phyloP scores from a whole-genome alignment of 371 early-diverging fungal genomes.

The Zychaea mexicana region DNA sequence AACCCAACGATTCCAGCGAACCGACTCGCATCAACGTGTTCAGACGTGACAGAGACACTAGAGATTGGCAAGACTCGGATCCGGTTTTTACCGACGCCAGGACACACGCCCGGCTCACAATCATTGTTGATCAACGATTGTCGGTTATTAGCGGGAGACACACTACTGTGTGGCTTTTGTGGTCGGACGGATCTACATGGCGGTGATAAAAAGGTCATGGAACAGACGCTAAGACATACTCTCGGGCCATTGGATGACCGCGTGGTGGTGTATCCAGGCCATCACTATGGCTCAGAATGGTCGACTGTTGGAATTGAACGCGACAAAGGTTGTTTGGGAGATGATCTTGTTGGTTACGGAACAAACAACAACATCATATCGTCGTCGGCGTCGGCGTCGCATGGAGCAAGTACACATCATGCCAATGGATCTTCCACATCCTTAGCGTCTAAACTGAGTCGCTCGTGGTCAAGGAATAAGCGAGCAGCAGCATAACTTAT shows the following conservation, averaged over 20 bases:
- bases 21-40: conserved; percentile 58
- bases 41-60: conserved; percentile 63
- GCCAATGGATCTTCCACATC: neutral
- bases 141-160: conserved; percentile 87
- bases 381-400: neutral
- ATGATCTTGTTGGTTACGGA: conserved; percentile 54
- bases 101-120: conserved; percentile 90
- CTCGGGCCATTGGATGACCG: conserved; percentile 63
- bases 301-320: conserved; percentile 72
- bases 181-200: conserved; percentile 85
- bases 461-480: conserved; percentile 4
- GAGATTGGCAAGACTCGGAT: conserved; percentile 57
- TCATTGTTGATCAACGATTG: conserved; percentile 73
- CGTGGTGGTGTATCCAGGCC: conserved; percentile 87
- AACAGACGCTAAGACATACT: conserved; percentile 61
- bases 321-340: conserved; percentile 54
- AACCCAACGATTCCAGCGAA: conserved; percentile 68
- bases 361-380: neutral
- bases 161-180: conserved; percentile 76
- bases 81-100: conserved; percentile 84
- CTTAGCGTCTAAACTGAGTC: neutral
- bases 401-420: neutral
- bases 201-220: conserved; percentile 64
- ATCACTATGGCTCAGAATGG: conserved; percentile 81
- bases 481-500: neutral